Evolutionary conservation across 2,329 filamentous ascomycete genomes (phyloP).

Genomic region (Aspergillus aculeatus): DNA sequence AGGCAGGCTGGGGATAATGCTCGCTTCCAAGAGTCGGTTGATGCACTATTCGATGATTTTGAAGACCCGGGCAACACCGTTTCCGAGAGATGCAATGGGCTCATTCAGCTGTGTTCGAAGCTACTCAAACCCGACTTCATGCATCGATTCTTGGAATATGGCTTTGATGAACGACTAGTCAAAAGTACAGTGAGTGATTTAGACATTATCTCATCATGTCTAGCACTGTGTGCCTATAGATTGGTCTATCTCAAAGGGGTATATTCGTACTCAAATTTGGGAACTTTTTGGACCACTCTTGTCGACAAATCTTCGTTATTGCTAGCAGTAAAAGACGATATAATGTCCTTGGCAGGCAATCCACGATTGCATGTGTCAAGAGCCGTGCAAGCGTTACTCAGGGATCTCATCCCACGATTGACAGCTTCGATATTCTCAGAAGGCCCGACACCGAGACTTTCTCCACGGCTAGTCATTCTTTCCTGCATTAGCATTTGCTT

Average conservation of each 20-base stretch:
- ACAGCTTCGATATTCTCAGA: slow-evolving; percentile 27
- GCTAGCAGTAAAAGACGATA: slow-evolving; percentile 29
- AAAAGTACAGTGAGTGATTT: slow-evolving; percentile 58
- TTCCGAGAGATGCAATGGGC: slow-evolving; percentile 52
- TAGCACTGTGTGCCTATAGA: slow-evolving; percentile 35
- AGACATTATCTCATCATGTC: slow-evolving; percentile 47
- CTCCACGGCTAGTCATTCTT: slow-evolving; percentile 35
- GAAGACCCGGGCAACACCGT: slow-evolving; percentile 46
- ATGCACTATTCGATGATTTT: slow-evolving; percentile 60
- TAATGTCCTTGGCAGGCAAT: slow-evolving; percentile 24
- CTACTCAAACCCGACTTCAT: slow-evolving; percentile 45
- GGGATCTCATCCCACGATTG: slow-evolving; percentile 24
- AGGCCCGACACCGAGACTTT: slow-evolving; percentile 19
- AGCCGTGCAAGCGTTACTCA: slow-evolving; percentile 30
- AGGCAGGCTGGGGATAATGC: slow-evolving; percentile 58
- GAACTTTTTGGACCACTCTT: slow-evolving; percentile 33
- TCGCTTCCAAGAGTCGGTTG: slow-evolving; percentile 56
- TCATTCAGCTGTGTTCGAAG: slow-evolving; percentile 57
- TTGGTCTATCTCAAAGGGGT: slow-evolving; percentile 30
- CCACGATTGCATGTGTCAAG: slow-evolving; percentile 30
- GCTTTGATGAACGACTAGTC: slow-evolving; percentile 68
- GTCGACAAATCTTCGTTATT: slow-evolving; percentile 28
- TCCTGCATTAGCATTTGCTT: slow-evolving; percentile 34
- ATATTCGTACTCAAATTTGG: slow-evolving; percentile 29
- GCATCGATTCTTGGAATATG: slow-evolving; percentile 67